These are phyloP conservation scores for Fremontodendron californicum DNA, from an alignment of 345 rosid genomes.

Conservation along the genomic window DNA sequence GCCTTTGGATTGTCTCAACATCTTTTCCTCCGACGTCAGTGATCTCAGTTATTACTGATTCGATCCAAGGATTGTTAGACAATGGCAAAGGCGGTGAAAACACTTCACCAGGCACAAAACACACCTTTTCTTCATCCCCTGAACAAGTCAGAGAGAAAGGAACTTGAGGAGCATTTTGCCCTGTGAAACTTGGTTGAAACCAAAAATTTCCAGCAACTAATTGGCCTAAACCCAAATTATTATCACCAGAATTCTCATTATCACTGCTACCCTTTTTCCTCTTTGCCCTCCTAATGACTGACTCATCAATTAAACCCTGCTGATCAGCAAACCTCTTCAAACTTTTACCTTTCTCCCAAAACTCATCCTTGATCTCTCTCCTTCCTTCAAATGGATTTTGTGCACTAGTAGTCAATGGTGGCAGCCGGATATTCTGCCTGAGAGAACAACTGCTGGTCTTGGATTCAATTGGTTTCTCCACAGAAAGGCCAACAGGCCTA, in stretches of 20 bases:
- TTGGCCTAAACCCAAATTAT: slow-evolving; percentile 40
- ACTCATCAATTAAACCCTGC: slow-evolving; percentile 51
- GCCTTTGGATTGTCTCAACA: slow-evolving; percentile 51
- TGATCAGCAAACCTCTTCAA: slow-evolving; percentile 86
- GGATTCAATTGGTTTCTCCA: slow-evolving; percentile 59
- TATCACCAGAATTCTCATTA: slow-evolving; percentile 14
- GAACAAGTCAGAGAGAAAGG: slow-evolving; percentile 74
- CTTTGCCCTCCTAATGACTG: slow-evolving; percentile 58
- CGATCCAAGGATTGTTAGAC: slow-evolving; percentile 72
- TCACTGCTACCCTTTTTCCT: slow-evolving; percentile 52
- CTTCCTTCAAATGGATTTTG: slow-evolving; percentile 36
- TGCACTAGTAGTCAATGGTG: slow-evolving; percentile 62
- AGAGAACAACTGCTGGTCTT: slow-evolving; percentile 58
- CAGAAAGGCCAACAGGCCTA: slow-evolving; percentile 72
- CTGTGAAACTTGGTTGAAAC: slow-evolving; percentile 59
- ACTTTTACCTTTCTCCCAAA: slow-evolving; percentile 65
- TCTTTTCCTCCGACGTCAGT: slow-evolving; percentile 63
- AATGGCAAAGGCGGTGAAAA: slow-evolving; percentile 57
- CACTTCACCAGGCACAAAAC: slow-evolving; percentile 64
- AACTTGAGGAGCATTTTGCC: slow-evolving; percentile 41
- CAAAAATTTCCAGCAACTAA: slow-evolving; percentile 53
- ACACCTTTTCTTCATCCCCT: slow-evolving; percentile 59
- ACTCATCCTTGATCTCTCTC: slow-evolving; percentile 55
- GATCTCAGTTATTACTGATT: slow-evolving; percentile 67
- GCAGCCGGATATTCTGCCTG: slow-evolving; percentile 81